Conservation (phyloP, 768 basidiomycete genomes). For the Suillus lakei region DNA sequence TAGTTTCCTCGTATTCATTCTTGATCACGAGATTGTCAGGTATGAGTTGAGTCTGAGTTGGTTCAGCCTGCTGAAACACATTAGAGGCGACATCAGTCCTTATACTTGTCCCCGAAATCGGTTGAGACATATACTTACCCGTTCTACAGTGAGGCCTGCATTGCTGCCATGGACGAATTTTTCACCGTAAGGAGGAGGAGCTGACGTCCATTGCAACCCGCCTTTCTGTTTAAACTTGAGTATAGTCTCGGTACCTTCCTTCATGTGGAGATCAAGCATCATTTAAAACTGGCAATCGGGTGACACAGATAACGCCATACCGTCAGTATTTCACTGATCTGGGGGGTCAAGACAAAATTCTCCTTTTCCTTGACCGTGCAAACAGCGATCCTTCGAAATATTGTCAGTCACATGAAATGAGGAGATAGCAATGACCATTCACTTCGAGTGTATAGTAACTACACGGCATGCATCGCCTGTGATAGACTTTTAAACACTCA, state of each 20-base stretch:
- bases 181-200: background rate
- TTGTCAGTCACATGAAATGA: background rate
- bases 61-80: background rate
- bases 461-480: background rate
- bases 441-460: background rate
- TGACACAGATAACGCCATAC: background rate
- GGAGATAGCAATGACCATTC: background rate
- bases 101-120: background rate
- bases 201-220: background rate
- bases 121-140: background rate
- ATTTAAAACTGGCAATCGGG: background rate
- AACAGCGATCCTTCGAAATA: background rate
- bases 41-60: background rate
- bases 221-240: background rate
- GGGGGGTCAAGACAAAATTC: background rate
- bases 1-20: background rate
- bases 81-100: background rate
- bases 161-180: background rate
- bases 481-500: background rate
- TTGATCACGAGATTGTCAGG: background rate
- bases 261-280: background rate
- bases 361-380: background rate
- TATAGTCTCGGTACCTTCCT: background rate
- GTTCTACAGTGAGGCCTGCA: background rate
- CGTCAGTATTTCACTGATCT: background rate